phyloP scores from a whole-genome alignment of 2,329 filamentous ascomycete species.

The Sclerotinia minor region DNA sequence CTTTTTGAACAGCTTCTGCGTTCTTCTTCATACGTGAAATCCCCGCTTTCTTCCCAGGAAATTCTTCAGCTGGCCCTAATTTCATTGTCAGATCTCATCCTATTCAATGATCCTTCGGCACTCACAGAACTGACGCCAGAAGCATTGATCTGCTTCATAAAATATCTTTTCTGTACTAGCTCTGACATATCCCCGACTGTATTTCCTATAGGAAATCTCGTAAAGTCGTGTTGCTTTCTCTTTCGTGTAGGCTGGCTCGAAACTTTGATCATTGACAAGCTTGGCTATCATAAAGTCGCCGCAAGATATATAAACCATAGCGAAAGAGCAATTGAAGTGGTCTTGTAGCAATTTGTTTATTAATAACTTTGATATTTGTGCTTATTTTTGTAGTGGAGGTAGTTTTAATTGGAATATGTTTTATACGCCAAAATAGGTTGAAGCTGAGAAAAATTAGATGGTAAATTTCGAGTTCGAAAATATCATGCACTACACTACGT shows the following conservation, averaged over 20 bases:
- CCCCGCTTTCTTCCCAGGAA: not conserved
- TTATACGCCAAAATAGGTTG: not conserved
- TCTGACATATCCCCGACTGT: slow-evolving; percentile 10
- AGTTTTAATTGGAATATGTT: not conserved
- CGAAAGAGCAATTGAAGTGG: not conserved
- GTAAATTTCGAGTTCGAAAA: not conserved
- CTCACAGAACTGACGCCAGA: slow-evolving; percentile 15
- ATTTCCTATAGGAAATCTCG: not conserved
- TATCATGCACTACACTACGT: not conserved
- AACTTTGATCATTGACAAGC: not conserved
- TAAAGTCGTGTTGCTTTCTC: slow-evolving; percentile 1
- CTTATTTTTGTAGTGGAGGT: not conserved
- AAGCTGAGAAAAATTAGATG: not conserved
- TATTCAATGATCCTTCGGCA: not conserved
- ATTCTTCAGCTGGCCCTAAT: slow-evolving; percentile 13
- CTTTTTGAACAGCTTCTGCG: not conserved
- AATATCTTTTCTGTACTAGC: not conserved
- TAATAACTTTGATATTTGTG: too few species aligned
- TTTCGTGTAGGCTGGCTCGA: not conserved
- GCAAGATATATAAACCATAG: slow-evolving; percentile 14
- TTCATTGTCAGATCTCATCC: not conserved
- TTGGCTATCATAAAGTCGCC: slow-evolving; percentile 3
- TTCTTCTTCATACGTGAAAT: not conserved
- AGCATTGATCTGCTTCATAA: slow-evolving; percentile 12
- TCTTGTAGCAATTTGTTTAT: not conserved